phyloP scores from a whole-genome alignment of 768 basidiomycete species.

The Calocera cornea region DNA sequence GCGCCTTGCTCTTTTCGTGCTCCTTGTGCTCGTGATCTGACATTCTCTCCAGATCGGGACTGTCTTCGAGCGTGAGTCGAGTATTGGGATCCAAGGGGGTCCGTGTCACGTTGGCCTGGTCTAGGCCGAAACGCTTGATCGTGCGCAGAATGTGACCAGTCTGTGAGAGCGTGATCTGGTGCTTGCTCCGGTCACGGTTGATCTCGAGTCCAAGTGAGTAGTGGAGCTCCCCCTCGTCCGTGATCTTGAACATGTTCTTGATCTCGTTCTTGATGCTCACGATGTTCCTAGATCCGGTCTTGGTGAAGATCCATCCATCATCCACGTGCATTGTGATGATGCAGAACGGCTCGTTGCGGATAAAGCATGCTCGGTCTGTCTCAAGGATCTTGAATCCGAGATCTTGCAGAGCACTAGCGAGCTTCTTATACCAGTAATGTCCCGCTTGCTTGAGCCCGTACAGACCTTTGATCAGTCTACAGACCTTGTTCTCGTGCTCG shows the following conservation, averaged over 20 bases:
- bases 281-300: neutral
- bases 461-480: conserved; percentile 13
- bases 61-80: neutral
- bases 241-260: conserved; percentile 1
- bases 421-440: conserved; percentile 12
- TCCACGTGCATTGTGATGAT: neutral
- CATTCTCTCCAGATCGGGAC: neutral
- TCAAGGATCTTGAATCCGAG: conserved; percentile 10
- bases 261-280: neutral
- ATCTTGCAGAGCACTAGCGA: neutral
- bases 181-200: conserved; percentile 16
- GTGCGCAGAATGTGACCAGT: conserved; percentile 15
- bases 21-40: neutral
- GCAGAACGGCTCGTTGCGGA: neutral
- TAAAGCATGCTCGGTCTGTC: neutral
- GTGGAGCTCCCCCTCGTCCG: neutral
- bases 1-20: neutral
- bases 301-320: neutral
- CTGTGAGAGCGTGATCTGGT: conserved; percentile 16
- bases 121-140: conserved; percentile 12
- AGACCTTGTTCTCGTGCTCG: neutral
- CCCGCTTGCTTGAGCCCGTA: conserved; percentile 22
- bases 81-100: neutral
- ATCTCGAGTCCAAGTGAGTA: conserved; percentile 2
- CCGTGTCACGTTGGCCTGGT: neutral